Base-by-base conservation (phyloP, 441 rosid species). In the Erysimum cheiri region DNA sequence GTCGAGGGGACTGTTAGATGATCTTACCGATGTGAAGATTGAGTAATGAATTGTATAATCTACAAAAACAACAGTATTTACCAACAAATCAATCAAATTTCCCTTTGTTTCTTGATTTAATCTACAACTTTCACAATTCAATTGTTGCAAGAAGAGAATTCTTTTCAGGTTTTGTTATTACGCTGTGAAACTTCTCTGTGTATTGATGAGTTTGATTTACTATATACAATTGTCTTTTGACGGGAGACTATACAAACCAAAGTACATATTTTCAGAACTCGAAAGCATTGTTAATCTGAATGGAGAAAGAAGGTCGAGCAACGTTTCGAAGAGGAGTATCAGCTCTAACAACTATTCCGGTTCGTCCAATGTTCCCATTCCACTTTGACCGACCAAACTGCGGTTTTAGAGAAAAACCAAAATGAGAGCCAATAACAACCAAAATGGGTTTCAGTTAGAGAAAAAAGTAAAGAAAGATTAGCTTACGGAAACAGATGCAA, bases 321-420 rank as follows among this genome's bases (percentile, higher is more conserved):
- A 84, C 83, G 49, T 71, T 68, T 2, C 82, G 77, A 60, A 92
- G 85, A 2, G 99, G 93, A 14, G 88, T 80, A 69, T 94, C 98
- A 55, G 81, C 85, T 76, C 91, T 80, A 68, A 88, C 49, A 19
- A 92, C 98, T 12, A 94, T 46, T 46, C 99, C 98, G 0, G 87
- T 86, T 76, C 83, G 87, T 66, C 98, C 99, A 0, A 86, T 79
- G 77, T 86, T 86, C n/a, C 96, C 96, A 62, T 92, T 92, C 98
- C 98, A 89, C 79, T 89, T 93, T 1, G 98, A 93, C 70, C 97
- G 77, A 6, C 98, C 97, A 79, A 84, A 53, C 97, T 92, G 88
- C 85, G 71, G 15, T 41, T 59, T 17, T 19, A 19, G 46, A 52
- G 55, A 61, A 39, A 44, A 11, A 11, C 36, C 7, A 6, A 56